Conservation (phyloP, 1,284 basidiomycete genomes). For the Volvariella surrecta region DNA sequence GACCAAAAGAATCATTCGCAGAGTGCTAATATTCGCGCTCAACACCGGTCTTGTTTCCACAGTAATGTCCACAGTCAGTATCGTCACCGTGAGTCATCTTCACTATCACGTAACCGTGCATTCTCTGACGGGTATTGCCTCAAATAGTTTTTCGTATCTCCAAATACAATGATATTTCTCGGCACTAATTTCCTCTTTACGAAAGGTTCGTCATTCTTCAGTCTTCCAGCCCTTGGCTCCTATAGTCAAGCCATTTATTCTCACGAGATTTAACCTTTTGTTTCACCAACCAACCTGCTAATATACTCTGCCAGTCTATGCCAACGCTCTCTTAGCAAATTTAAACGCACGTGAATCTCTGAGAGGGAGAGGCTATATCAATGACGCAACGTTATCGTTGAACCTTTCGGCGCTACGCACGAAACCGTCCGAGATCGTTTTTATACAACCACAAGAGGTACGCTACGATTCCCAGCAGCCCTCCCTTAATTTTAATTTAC, state of each 20-base stretch:
- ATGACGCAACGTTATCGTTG: constrained; percentile 9
- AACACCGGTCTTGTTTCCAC: constrained; percentile 13
- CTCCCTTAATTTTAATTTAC: neutral
- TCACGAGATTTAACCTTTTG: too few relatives aligned
- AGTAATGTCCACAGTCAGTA: constrained; percentile 11
- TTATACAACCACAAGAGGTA: constrained; percentile 2
- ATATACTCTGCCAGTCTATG: constrained; percentile 10
- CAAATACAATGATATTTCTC: constrained; percentile 13
- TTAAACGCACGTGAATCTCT: constrained; percentile 12
- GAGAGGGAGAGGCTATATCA: constrained; percentile 7
- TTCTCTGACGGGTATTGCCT: neutral
- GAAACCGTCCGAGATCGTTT: constrained; percentile 1
- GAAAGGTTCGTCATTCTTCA: constrained; percentile 10
- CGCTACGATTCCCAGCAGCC: too few relatives aligned
- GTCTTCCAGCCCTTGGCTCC: neutral
- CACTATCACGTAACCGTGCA: neutral
- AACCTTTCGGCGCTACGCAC: constrained; percentile 10
- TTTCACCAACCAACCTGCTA: neutral
- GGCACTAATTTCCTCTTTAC: constrained; percentile 13
- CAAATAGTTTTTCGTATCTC: constrained; percentile 11
- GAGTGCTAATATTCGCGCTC: constrained; percentile 10
- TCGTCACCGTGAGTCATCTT: constrained; percentile 10
- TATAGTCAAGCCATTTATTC: too few relatives aligned
- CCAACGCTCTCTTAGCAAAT: constrained; percentile 13
- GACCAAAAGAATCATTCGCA: constrained; percentile 6